Base-by-base conservation (phyloP, 495 filamentous ascomycete genomes). In the Trichocladium antarcticum region DNA sequence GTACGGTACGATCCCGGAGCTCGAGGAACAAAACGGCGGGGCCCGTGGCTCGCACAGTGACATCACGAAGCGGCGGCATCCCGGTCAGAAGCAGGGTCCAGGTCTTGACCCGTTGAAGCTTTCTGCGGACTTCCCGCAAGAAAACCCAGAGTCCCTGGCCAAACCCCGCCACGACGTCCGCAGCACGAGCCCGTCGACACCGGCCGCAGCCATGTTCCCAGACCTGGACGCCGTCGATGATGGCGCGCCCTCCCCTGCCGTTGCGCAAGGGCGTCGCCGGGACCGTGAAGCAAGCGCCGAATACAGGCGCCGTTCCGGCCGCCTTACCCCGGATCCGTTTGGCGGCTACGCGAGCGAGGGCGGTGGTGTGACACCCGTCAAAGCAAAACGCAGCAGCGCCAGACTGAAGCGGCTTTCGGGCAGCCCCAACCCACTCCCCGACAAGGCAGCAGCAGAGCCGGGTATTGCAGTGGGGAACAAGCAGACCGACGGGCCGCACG, bases 191-290 rank as follows among this genome's bases (percentile, higher is more conserved):
- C 57, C 54, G 15, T 54, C 56, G 9, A 62, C 55, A 3, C 57
- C 61, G 1, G 44, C 58, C 5, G 22, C 34, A 15, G 45, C 47
- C 37, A 63, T 61, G 58, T 57, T 65, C 17, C 34, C 61, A 0
- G 60, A 60, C 21, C 3, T 47, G 1, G 57, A 60, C 21, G 43
- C 47, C 28, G 49, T 60, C 15, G 78, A 83, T 21, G 80, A 83
- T 37, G 83, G 79, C 46, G 83, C 84, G 1, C 83, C 83, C 8
- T 81, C 81, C 3, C 84, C 84, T 4, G 75, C 78, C 1, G 72
- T 87, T 17, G 74, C 78, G 42, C 72, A 81, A 68, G 65, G 72
- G 49, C 62, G 72, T 46, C 62, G 72, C n/a, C 67, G 74, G 39
- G 62, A 74, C 61, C 51, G 68, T 50, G 63, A 65, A 48, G 41